Percentiles rank a stretch among this genome's conserved stretches.
Evolutionary conservation across 192 early-diverging fungal genomes (phyloP).

Genomic region (Linnemannia exigua): DNA sequence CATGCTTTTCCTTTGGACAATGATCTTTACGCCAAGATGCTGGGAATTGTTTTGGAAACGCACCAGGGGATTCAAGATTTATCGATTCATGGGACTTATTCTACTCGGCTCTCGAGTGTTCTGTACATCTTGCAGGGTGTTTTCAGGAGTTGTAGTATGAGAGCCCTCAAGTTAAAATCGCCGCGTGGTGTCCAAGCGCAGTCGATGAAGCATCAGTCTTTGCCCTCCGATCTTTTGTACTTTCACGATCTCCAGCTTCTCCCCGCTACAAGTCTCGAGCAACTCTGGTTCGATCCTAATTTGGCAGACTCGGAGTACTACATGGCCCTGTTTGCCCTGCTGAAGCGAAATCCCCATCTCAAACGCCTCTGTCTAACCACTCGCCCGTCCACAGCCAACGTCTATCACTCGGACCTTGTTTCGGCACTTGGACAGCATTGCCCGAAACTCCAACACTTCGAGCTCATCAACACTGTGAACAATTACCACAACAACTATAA

Average conservation of each 20-base stretch:
- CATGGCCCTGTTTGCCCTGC: not conserved
- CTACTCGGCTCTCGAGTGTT: not conserved
- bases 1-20: constrained; percentile 9
- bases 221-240: not conserved
- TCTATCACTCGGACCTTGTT: not conserved
- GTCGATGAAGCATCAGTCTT: too few species aligned
- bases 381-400: not conserved
- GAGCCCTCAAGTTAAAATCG: not conserved
- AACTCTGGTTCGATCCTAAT: constrained; percentile 11
- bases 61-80: constrained; percentile 6
- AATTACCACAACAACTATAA: not conserved
- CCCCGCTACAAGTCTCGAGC: not conserved
- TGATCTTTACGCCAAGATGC: not conserved
- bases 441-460: constrained; percentile 12
- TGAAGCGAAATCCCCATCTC: constrained; percentile 14
- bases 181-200: not conserved
- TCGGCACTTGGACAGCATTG: not conserved
- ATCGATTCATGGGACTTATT: not conserved
- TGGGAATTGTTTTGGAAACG: not conserved
- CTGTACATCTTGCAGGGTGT: not conserved
- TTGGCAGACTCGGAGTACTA: not conserved
- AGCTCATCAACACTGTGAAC: not conserved
- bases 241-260: not conserved
- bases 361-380: constrained; percentile 12
- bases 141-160: not conserved